A percentile compares a stretch with the other conserved stretches of the same genome.
phyloP scores from a whole-genome alignment of 345 rosid species.

The Clausena lansium region DNA sequence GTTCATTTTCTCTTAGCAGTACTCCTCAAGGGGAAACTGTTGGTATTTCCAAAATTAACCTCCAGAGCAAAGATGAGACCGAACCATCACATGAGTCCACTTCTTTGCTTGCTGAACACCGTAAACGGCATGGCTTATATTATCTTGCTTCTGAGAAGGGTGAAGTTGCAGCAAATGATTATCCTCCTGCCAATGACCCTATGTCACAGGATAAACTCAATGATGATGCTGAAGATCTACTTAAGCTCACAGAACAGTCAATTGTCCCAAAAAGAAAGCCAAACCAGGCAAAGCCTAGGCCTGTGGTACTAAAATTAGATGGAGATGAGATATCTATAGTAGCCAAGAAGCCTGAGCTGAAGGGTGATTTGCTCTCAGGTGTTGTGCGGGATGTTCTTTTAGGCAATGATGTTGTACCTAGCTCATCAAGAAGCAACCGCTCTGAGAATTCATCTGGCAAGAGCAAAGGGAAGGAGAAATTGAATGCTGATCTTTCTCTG shows the following conservation, averaged over 20 bases:
- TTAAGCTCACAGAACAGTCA: constrained; percentile 54
- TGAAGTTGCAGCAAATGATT: constrained; percentile 46
- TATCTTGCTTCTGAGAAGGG: constrained; percentile 68
- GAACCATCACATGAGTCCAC: constrained; percentile 65
- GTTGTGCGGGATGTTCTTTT: constrained; percentile 70
- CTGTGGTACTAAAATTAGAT: constrained; percentile 89
- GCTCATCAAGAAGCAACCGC: constrained; percentile 28
- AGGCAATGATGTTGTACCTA: constrained; percentile 36
- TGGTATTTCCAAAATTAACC: constrained; percentile 35
- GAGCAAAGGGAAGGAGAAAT: constrained; percentile 67
- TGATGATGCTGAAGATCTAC: constrained; percentile 44
- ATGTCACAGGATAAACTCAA: constrained; percentile 25
- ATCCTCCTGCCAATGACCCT: constrained; percentile 81
- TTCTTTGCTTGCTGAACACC: constrained; percentile 80
- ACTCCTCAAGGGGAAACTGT: constrained; percentile 35
- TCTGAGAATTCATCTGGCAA: constrained; percentile 34
- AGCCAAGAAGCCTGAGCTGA: constrained; percentile 32
- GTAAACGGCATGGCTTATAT: constrained; percentile 79
- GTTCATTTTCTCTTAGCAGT: constrained; percentile 39
- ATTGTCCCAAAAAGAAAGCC: constrained; percentile 52
- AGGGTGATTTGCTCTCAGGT: constrained; percentile 55
- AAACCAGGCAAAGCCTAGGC: constrained; percentile 69
- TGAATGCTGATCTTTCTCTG: constrained; percentile 23
- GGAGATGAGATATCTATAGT: constrained; percentile 39
- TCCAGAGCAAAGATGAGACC: constrained; percentile 47